phyloP scores from a whole-genome alignment of 805 yeast genomes.

The Nakazawaea anatomiae region DNA sequence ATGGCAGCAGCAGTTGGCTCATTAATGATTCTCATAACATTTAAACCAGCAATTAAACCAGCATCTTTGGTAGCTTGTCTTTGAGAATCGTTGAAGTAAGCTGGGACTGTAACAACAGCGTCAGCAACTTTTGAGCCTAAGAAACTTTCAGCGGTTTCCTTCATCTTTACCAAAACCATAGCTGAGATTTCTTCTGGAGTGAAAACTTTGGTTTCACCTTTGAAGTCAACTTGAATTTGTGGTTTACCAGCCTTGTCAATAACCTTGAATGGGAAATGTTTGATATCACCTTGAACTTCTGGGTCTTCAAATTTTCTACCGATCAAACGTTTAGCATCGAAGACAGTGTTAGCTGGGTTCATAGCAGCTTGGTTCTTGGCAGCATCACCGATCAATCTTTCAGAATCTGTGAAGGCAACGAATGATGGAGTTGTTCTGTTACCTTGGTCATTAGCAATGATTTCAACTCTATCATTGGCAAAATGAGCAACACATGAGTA shows the following conservation, averaged over 20 bases:
- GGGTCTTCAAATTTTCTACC: constrained; percentile 83
- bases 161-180: constrained; percentile 87
- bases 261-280: constrained; percentile 82
- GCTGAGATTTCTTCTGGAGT: constrained; percentile 94
- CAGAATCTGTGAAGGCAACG: constrained; percentile 90
- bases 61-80: constrained; percentile 99
- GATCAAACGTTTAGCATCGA: constrained; percentile 87
- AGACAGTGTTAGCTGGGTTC: constrained; percentile 85
- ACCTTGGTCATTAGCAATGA: constrained; percentile 97
- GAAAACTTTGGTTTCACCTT: constrained; percentile 81
- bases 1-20: constrained; percentile 98
- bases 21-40: constrained; percentile 90
- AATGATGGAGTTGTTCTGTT: constrained; percentile 96
- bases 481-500: constrained; percentile 95
- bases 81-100: constrained; percentile 96
- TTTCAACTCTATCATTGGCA: constrained; percentile 86
- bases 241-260: constrained; percentile 74
- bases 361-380: constrained; percentile 97
- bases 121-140: constrained; percentile 80
- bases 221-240: constrained; percentile 73
- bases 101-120: constrained; percentile 96
- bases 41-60: constrained; percentile 92
- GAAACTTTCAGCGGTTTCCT: constrained; percentile 83
- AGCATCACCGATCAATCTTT: constrained; percentile 92
- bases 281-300: constrained; percentile 77